These are phyloP conservation scores for Chenopodium suecicum DNA, from an alignment of 148 eudicot genomes.

Conservation along the genomic window DNA sequence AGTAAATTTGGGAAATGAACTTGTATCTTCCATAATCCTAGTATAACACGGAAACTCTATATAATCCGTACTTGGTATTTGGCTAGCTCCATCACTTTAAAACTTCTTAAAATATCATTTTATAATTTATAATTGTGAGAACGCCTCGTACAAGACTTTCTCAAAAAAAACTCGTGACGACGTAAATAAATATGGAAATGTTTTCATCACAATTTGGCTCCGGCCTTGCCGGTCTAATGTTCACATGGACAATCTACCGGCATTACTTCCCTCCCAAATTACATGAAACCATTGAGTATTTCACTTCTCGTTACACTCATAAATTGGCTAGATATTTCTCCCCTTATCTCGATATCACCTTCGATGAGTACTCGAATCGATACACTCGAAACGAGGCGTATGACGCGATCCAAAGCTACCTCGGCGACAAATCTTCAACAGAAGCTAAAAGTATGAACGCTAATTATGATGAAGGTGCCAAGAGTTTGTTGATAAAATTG, in stretches of 20 bases:
- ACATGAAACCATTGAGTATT: conserved; percentile 22
- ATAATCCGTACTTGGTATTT: too few species aligned
- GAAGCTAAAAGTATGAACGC: conserved; percentile 44
- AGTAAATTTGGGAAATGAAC: too few species aligned
- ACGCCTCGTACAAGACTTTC: too few species aligned
- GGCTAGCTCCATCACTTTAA: too few species aligned
- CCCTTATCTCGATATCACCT: conserved; percentile 37
- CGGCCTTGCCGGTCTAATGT: conserved; percentile 29
- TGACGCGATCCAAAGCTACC: conserved; percentile 36
- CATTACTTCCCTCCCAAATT: conserved; percentile 35
- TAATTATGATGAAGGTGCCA: conserved; percentile 26
- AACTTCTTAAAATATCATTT: too few species aligned
- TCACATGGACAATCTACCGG: conserved; percentile 37
- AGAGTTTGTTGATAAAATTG: conserved; percentile 37
- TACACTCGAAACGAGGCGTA: conserved; percentile 35
- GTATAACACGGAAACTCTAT: too few species aligned
- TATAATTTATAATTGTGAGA: too few species aligned
- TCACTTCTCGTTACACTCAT: conserved; percentile 13
- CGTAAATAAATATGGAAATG: background rate
- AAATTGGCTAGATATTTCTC: conserved; percentile 19
- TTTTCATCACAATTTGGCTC: conserved; percentile 28
- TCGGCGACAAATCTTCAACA: conserved; percentile 27
- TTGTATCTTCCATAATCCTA: too few species aligned
- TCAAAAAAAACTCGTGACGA: too few species aligned
- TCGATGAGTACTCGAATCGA: conserved; percentile 31